Evolutionary conservation across 805 yeast genomes (phyloP).

Genomic region (Saccharomyces eubayanus): DNA sequence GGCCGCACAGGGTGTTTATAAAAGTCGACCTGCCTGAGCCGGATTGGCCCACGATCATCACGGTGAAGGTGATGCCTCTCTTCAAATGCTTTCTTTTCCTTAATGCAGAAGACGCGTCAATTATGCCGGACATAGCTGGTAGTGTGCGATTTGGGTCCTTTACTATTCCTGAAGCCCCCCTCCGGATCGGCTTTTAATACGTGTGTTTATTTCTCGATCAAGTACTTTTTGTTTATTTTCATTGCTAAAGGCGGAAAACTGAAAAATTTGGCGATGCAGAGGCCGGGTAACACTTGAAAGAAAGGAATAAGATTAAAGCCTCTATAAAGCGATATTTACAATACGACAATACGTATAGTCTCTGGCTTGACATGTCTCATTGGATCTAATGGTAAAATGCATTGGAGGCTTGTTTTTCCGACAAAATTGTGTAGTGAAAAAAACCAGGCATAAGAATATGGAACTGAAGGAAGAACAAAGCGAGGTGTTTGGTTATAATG

Average conservation of each 20-base stretch:
- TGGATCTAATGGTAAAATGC: no score
- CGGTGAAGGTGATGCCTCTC: slow-evolving; percentile 75
- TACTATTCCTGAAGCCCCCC: not conserved
- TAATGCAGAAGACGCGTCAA: slow-evolving; percentile 45
- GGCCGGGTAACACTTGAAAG: not conserved
- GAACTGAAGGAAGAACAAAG: no score
- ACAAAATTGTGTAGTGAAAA: no score
- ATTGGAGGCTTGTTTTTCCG: no score
- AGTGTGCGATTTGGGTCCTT: not conserved
- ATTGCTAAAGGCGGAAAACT: not conserved
- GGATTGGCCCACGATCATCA: slow-evolving; percentile 80
- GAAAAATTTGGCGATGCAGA: not conserved
- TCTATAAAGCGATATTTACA: no score
- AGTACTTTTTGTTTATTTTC: not conserved
- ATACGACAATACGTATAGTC: no score
- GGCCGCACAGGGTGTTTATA: slow-evolving; percentile 84
- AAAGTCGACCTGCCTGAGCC: slow-evolving; percentile 91
- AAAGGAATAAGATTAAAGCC: no score
- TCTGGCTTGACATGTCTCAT: no score
- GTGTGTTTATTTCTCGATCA: not conserved
- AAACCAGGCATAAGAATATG: no score
- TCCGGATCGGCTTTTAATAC: not conserved
- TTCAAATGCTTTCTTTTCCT: slow-evolving; percentile 74
- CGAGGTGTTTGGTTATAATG: no score
- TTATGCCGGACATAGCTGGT: slow-evolving; percentile 37